Percentiles rank a stretch among this genome's conserved stretches.
These are phyloP conservation scores for Torrubiella hemipterigena DNA, from an alignment of 2,329 filamentous ascomycete genomes.

Conservation along the genomic window DNA sequence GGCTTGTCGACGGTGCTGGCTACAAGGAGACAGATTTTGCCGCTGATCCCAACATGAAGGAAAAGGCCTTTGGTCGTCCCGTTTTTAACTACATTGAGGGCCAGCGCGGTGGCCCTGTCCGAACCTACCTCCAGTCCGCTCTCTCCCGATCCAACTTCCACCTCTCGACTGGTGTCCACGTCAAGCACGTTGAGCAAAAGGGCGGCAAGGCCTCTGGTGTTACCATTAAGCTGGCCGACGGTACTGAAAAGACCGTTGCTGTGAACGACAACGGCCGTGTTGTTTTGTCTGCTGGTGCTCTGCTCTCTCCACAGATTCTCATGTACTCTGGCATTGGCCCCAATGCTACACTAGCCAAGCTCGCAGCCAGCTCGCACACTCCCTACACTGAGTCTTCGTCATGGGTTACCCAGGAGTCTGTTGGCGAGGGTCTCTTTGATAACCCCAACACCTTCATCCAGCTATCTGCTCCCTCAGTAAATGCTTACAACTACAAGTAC, in stretches of 20 bases:
- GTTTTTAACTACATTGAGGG: constrained; percentile 35
- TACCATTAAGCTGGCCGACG: constrained; percentile 17
- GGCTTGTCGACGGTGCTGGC: constrained; percentile 36
- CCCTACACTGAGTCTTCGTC: constrained; percentile 15
- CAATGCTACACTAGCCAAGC: constrained; percentile 17
- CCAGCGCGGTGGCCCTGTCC: constrained; percentile 34
- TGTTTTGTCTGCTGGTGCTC: constrained; percentile 25
- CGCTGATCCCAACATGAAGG: constrained; percentile 29
- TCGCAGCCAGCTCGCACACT: constrained; percentile 9
- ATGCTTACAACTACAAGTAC: constrained; percentile 37
- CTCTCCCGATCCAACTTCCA: constrained; percentile 27
- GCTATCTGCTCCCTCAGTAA: constrained; percentile 25
- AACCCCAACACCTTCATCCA: constrained; percentile 45
- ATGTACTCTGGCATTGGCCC: constrained; percentile 33
- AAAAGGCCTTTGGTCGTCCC: constrained; percentile 33
- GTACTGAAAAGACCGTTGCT: constrained; percentile 17
- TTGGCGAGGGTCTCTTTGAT: constrained; percentile 40
- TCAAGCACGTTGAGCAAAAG: constrained; percentile 29
- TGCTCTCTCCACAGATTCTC: constrained; percentile 27
- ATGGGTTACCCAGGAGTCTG: constrained; percentile 36
- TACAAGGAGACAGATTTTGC: constrained; percentile 36
- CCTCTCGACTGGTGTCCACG: constrained; percentile 28
- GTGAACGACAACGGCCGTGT: constrained; percentile 14
- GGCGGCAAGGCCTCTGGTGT: constrained; percentile 28
- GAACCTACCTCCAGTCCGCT: constrained; percentile 37